A percentile compares a stretch with the other conserved stretches of the same genome.
Conservation (phyloP, 208 protist species). For the Trypanosoma melophagium region DNA sequence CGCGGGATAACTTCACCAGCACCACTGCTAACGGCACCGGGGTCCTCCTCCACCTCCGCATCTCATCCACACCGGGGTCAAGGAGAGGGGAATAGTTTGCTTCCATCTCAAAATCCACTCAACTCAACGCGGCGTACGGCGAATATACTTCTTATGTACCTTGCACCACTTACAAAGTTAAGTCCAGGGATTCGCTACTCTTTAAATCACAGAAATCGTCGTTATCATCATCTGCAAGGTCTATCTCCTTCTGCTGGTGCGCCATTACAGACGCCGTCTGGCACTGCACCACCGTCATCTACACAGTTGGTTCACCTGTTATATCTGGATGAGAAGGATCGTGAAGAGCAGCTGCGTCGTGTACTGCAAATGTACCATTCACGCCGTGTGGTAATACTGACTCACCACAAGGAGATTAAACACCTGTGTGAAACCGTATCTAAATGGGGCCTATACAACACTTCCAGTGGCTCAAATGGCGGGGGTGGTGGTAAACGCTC, state of each 20-base stretch:
- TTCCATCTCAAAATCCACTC: background rate
- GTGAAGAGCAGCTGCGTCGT: slow-evolving; percentile 44
- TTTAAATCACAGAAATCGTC: slow-evolving; percentile 57
- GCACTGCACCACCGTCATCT: slow-evolving; percentile 44
- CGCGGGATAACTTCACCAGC: slow-evolving; percentile 7
- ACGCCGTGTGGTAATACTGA: slow-evolving; percentile 58
- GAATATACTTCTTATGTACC: slow-evolving; percentile 44
- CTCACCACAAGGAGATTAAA: slow-evolving; percentile 75
- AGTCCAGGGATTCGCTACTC: slow-evolving; percentile 38
- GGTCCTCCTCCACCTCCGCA: too few relatives aligned
- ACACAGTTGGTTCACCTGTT: slow-evolving; percentile 52
- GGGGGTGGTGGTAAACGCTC: slow-evolving; percentile 1
- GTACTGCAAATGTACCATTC: slow-evolving; percentile 50
- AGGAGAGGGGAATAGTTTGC: too few relatives aligned
- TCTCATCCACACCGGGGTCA: too few relatives aligned
- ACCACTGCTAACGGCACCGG: too few relatives aligned
- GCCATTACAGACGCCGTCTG: slow-evolving; percentile 32
- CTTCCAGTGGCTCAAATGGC: background rate
- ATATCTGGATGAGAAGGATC: slow-evolving; percentile 52
- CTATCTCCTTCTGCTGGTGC: slow-evolving; percentile 32
- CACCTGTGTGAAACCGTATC: slow-evolving; percentile 47
- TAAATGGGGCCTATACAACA: slow-evolving; percentile 46
- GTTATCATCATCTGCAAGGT: slow-evolving; percentile 66
- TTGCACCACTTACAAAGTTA: slow-evolving; percentile 42
- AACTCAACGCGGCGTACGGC: slow-evolving; percentile 17